phyloP scores from a whole-genome alignment of 345 rosid species.

The Linum trigynum region DNA sequence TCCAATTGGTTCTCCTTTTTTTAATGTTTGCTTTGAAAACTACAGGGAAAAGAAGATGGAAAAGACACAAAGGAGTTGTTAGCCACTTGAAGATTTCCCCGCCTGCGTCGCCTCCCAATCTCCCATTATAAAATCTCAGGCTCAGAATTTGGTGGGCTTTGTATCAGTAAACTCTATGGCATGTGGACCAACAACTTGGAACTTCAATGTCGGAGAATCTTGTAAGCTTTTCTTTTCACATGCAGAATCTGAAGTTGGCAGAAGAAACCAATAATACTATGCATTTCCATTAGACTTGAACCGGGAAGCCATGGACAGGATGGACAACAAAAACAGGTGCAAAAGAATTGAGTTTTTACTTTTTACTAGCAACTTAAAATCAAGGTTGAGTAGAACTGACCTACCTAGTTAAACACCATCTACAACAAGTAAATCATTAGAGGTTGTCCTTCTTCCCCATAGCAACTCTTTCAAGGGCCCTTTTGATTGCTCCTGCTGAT shows the following conservation, averaged over 20 bases:
- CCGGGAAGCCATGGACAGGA: neutral
- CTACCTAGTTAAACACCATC: neutral
- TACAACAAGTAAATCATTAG: neutral
- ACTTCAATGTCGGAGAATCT: neutral
- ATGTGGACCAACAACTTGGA: neutral
- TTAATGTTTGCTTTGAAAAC: neutral
- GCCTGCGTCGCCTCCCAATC: neutral
- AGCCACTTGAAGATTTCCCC: neutral
- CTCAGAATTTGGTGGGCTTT: neutral
- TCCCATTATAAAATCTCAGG: neutral
- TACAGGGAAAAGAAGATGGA: neutral
- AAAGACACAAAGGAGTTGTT: neutral
- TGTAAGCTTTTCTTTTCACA: neutral
- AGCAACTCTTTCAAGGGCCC: constrained; percentile 50
- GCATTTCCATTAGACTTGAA: neutral
- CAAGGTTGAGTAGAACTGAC: neutral
- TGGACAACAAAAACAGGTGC: neutral
- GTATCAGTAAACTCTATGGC: neutral
- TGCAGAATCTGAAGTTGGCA: neutral
- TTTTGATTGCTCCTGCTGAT: constrained; percentile 43
- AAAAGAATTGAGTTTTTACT: constrained; percentile 13
- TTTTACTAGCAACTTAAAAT: neutral
- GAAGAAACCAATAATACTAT: no score
- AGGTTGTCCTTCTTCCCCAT: neutral
- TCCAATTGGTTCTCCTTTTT: neutral